Percentiles rank a stretch among this genome's conserved stretches.
Conservation (phyloP, 2,329 filamentous ascomycete genomes). For the Fusarium palustre region DNA sequence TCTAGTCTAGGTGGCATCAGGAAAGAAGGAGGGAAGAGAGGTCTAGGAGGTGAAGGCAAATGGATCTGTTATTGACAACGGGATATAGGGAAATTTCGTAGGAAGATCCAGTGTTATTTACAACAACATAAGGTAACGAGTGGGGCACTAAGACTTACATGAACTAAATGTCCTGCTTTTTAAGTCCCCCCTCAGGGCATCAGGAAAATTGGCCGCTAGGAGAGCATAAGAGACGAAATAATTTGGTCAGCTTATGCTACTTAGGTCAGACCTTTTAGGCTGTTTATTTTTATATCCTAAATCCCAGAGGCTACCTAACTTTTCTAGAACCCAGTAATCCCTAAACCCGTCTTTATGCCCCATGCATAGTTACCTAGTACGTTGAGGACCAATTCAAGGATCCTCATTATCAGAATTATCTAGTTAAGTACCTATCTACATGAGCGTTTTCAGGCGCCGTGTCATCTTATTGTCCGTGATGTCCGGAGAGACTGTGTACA, state of each 20-base stretch:
- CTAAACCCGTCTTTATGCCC: too few species aligned
- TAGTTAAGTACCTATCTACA: neutral
- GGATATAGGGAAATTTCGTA: neutral
- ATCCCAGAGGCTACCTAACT: too few species aligned
- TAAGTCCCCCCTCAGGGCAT: too few species aligned
- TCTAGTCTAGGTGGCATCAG: neutral
- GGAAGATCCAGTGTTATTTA: constrained; percentile 2
- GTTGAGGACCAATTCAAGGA: neutral
- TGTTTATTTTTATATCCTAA: too few species aligned
- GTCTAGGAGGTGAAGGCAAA: too few species aligned
- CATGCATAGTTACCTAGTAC: too few species aligned
- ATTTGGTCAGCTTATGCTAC: too few species aligned
- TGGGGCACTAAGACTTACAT: neutral
- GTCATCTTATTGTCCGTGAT: neutral
- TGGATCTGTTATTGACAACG: neutral
- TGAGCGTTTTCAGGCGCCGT: neutral
- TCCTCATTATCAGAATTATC: neutral
- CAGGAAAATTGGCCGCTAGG: too few species aligned
- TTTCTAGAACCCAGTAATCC: too few species aligned
- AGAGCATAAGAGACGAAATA: too few species aligned
- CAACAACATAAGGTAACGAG: constrained; percentile 8
- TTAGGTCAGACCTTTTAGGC: too few species aligned
- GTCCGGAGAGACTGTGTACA: neutral
- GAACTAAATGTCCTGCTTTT: neutral
- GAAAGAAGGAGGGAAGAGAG: neutral